Conservation (phyloP, 805 yeast genomes). For the Phaffomyces antillensis region DNA sequence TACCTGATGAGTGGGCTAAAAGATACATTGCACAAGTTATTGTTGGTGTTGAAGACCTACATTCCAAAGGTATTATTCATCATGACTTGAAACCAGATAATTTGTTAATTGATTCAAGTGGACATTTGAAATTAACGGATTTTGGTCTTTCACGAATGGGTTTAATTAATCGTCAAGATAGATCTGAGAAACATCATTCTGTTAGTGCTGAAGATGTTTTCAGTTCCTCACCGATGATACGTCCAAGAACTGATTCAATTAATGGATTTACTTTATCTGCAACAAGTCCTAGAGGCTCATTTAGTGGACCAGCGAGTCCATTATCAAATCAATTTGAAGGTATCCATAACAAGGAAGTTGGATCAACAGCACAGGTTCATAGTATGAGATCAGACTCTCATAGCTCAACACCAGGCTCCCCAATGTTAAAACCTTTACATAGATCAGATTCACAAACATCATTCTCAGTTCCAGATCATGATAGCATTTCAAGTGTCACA, state of each 20-base stretch:
- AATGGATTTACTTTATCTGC: slow-evolving; percentile 15
- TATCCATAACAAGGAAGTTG: slow-evolving; percentile 9
- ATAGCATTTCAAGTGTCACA: slow-evolving; percentile 12
- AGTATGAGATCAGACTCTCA: slow-evolving; percentile 14
- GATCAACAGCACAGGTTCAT: slow-evolving; percentile 5
- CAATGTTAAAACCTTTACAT: slow-evolving; percentile 40
- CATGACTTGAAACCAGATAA: slow-evolving; percentile 96
- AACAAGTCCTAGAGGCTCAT: slow-evolving; percentile 7
- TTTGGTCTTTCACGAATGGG: slow-evolving; percentile 93
- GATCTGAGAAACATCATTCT: slow-evolving; percentile 5
- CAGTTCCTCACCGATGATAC: slow-evolving; percentile 10
- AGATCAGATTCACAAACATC: slow-evolving; percentile 51
- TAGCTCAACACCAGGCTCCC: slow-evolving; percentile 31
- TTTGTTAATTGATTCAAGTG: slow-evolving; percentile 72
- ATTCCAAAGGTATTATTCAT: slow-evolving; percentile 82
- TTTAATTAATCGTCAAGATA: slow-evolving; percentile 69
- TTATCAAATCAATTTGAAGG: slow-evolving; percentile 25
- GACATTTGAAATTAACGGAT: slow-evolving; percentile 90
- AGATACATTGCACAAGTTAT: slow-evolving; percentile 86
- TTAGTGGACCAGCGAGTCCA: slow-evolving; percentile 23
- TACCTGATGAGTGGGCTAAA: slow-evolving; percentile 83
- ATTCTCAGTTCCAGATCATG: slow-evolving; percentile 48
- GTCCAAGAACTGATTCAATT: slow-evolving; percentile 17
- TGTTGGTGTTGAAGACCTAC: slow-evolving; percentile 86
- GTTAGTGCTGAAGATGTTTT: slow-evolving; percentile 16